Base-by-base conservation (phyloP, 192 early-diverging fungal species). In the Coemansia sp. region DNA sequence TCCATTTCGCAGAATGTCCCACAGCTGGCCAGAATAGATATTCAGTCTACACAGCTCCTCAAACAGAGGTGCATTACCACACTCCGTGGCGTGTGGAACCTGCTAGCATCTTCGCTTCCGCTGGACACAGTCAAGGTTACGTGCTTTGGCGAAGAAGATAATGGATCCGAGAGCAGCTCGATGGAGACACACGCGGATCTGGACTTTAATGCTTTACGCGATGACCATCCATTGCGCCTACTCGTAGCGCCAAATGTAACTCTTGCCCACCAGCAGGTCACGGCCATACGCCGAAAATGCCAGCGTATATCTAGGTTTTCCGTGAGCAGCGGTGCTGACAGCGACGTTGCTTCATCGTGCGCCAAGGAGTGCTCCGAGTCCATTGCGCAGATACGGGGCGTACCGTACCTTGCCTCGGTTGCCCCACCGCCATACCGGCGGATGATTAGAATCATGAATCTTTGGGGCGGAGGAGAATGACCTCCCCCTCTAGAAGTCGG, bases 211-310 rank as follows among this genome's bases (percentile, higher is more conserved):
- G 20, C 34, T 16, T 26, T 71, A 12, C 67, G 62, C 69, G 53
- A 62, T 14, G 48, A 71, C 24, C 68, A 69, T 4, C 65, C 58
- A 35, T 36, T 49, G n/a, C 68, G 44, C n/a, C 21, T 68, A 8
- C 43, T 80, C 14, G 46, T 49, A 11, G 61, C 58, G 4, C 60
- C 76, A 16, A 26, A 64, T 14, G 51, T 78, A 11, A n/a, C 3
- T 18, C 36, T 78, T 20, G 51, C 76, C 16, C 26, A 62, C 15
- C 24, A 18, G 14, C 76, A 78, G 49, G 10, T 41, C 20, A n/a
- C n/a, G 15, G 8, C 59, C 0, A 69, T 78, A 45, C 67, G 71
- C 18, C 76, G 46, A 33, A 49, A 43, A 46, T 78, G 76, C 45
- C 35, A 14, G 16, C 41, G 44, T 10, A 51, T 78, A 11, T 38